Evolutionary conservation across 2,329 filamentous ascomycete genomes (phyloP), one percentile per base, ranked within the genome.

Genomic region (Lachnellula subtilissima): DNA sequence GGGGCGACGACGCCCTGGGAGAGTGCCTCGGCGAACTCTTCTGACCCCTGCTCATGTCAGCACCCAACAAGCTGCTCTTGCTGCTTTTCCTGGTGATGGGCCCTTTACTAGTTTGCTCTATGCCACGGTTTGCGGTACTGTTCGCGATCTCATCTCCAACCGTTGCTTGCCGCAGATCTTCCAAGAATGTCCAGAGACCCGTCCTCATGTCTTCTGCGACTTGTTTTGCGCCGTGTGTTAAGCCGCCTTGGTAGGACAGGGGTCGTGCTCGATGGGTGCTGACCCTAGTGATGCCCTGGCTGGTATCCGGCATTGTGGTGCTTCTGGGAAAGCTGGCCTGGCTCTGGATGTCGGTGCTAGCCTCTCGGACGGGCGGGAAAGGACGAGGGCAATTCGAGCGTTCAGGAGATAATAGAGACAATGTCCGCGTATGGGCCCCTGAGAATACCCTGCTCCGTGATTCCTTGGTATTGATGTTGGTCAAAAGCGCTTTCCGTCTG

Each of bases 91-190:
- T 62, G 65, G 59, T 52, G 61, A 59, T 52, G 61, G 65, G 57
- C 2, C 48, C 59, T 36, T 54, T 59, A 63, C 52, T 48, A 46
- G 55, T 40, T 25, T 65, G 56, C 63, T 58, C 72, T 68, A 58
- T 73, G 71, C 36, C 45, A 49, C 56, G 53, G 39, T 62, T 64
- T 12, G 58, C 58, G 22, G 59, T 58, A 43, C 84, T 86, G 58
- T 78, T 84, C 60, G 91, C 83, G 15, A 86, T 89, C 74, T 99
- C 94, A 53, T 99, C 94, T 23, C 94, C 94, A 6, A 99, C 91
- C 0, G 94, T 96, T 14, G 93, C 95, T 73, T 97, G 94, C 63
- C 92, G 83, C 48, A 99, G 84, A 69, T 99, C 94, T 70, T 97
- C 94, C 57, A 96, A 85, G 72, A 99, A 99, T 1, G 90, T 96